These are phyloP conservation scores for Isabelozyma rhagii DNA, from an alignment of 805 yeast species.

Conservation along the genomic window DNA sequence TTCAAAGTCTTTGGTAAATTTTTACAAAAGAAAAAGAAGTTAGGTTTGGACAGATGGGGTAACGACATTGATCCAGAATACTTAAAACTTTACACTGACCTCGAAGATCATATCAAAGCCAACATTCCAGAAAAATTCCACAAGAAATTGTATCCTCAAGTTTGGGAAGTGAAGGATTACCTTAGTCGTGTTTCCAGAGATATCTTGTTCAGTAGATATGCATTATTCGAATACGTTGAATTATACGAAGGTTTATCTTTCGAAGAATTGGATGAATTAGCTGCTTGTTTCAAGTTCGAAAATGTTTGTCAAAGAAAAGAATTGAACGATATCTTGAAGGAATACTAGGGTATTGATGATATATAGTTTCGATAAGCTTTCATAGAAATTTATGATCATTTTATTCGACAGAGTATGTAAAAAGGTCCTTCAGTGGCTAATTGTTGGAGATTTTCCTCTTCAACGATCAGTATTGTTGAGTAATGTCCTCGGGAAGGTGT, in stretches of 20 bases:
- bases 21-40: conserved; percentile 38
- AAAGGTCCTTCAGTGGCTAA: too few species aligned
- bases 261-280: conserved; percentile 49
- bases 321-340: conserved; percentile 32
- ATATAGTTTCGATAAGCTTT: background rate
- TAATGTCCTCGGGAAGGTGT: too few species aligned
- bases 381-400: too few species aligned
- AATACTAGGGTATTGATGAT: conserved; percentile 10
- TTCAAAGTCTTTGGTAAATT: conserved; percentile 40
- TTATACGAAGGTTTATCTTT: conserved; percentile 37
- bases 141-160: conserved; percentile 38
- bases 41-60: conserved; percentile 53
- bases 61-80: conserved; percentile 40
- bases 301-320: conserved; percentile 40
- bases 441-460: too few species aligned
- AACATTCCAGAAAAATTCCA: conserved; percentile 41
- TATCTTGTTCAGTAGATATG: conserved; percentile 41
- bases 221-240: conserved; percentile 45
- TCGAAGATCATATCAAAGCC: conserved; percentile 34
- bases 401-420: too few species aligned
- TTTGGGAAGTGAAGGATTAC: conserved; percentile 36
- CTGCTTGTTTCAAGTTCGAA: conserved; percentile 50
- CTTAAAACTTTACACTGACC: conserved; percentile 31
- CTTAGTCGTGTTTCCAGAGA: conserved; percentile 40
- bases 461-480: too few species aligned